Base-by-base conservation (phyloP, 768 basidiomycete species). In the Leccinum ochraceum region DNA sequence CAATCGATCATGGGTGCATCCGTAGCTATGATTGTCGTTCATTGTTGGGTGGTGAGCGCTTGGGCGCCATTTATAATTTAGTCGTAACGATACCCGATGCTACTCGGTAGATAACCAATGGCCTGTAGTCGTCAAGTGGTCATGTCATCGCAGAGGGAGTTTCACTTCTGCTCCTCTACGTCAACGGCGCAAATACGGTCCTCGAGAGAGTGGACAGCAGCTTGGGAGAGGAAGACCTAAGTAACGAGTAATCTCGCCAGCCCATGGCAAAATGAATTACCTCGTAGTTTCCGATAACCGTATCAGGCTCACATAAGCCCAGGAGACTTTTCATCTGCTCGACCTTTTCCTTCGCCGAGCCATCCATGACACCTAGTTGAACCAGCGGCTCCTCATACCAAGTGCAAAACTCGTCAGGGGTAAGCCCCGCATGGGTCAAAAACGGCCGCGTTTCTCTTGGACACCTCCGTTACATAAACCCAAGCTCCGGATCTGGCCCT, bases 401-500 rank as follows among this genome's bases (percentile, higher is more conserved):
- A 44, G 90, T 86, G 60, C 86, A 88, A 72, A 95, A 96, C 76
- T 98, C 97, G 26, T 81, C 83, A 9, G 88, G 87, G 4, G 89
- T 87, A 86, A 98, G 88, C 60, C 90, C 26, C 26, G 26, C 26
- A 0, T 26, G 4, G 63, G 82, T 85, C 36, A 24, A 24, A 24
- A 24, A 24, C 24, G 24, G 24, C 24, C 24, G 78, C 79, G 59
- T 80, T 84, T 51, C 90, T 76, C 69, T 81, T 83, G 6, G 90
- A 85, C 63, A 98, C 83, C 76, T 93, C 92, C 2, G 87, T 76
- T 66, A 99, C 26, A 26, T 26, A 26, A 67, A 0, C 94, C 92
- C 26, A 88, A 69, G 58, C 90, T 89, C 53, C 91, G 82, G 39
- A 98, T 88, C 75, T 98, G 95, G 0, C 92, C 91, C 73, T 95